Base-by-base conservation (phyloP, 2,329 filamentous ascomycete genomes). In the Neodidymelliopsis sp. region DNA sequence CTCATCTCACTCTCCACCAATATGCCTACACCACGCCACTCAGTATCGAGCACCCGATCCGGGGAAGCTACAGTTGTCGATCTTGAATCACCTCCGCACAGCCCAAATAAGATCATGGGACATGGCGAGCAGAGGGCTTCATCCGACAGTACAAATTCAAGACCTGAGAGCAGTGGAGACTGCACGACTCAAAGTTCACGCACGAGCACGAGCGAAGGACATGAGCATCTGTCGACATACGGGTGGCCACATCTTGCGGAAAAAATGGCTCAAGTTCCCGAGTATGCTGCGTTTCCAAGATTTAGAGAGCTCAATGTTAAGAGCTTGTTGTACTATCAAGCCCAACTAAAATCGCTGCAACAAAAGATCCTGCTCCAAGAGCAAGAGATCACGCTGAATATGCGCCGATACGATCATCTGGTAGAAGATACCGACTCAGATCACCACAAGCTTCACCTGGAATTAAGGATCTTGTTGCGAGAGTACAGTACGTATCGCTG, bases 281-380 rank as follows among this genome's bases (percentile, higher is more conserved):
- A 48, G 7, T 48, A 36, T 9, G 45, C 45, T 6, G 45, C 45
- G 2, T 48, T 48, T 7, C 30, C 37, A 12, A 18, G 45, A 4
- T 48, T 29, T 13, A 8, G 25, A 4, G 37, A 42, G 1, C 19
- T 48, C 4, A 42, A 48, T 6, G 5, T 27, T 1, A 36, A 19
- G 6, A 42, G 31, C 7, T 13, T 48, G 4, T 27, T 48, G 1
- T 48, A 37, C 24, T 48, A 48, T 7, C 23, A 48, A 12, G 31
- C 12, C 1, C n/a, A 48, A 22, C 6, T 48, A 4, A 12, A 48
- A 3, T 2, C 6, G 3, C 9, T 48, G 5, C 30, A 13, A 2
- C 23, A 16, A 4, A 8, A 27, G 10, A 36, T 37, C 18, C 1
- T 13, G 11, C 19, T 2, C 8, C 4, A 25, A 2, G 31, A 41